A percentile compares a stretch with the other conserved stretches of the same genome.
phyloP scores from a whole-genome alignment of 2,329 filamentous ascomycete genomes.

The Fusarium lyarnte region DNA sequence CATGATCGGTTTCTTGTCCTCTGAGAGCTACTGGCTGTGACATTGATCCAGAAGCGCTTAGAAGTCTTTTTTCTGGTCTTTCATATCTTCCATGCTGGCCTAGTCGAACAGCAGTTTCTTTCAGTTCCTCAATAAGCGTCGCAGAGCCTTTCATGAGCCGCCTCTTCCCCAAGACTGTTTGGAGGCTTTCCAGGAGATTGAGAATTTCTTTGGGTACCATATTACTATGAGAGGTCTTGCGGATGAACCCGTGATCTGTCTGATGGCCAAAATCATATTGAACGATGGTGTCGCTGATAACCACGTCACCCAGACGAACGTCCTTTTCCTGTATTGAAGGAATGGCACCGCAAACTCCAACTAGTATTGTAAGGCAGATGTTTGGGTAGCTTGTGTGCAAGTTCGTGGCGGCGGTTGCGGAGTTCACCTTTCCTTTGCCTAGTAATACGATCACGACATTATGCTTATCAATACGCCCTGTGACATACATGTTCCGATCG shows the following conservation, averaged over 20 bases:
- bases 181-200: not conserved
- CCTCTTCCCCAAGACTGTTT: not conserved
- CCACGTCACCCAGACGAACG: not conserved
- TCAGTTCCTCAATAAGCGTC: rapidly evolving
- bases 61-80: not conserved
- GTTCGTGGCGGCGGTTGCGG: not conserved
- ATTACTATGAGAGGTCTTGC: not conserved
- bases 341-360: not conserved
- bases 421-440: not conserved
- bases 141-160: not conserved
- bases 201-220: rapidly evolving
- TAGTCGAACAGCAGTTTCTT: not conserved
- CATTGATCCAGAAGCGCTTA: rapidly evolving
- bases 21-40: rapidly evolving
- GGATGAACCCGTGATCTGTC: not conserved
- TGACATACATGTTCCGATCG: not conserved
- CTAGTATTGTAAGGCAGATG: not conserved
- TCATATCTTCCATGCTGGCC: not conserved
- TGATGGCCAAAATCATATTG: not conserved
- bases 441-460: not conserved
- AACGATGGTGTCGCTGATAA: not conserved
- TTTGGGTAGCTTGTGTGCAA: not conserved
- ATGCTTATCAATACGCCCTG: not conserved
- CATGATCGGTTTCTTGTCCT: rapidly evolving
- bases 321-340: not conserved